Evolutionary conservation across 2,329 filamentous ascomycete genomes (phyloP), one percentile per base, ranked within the genome.

Genomic region (Aspergillus transmontanensis): DNA sequence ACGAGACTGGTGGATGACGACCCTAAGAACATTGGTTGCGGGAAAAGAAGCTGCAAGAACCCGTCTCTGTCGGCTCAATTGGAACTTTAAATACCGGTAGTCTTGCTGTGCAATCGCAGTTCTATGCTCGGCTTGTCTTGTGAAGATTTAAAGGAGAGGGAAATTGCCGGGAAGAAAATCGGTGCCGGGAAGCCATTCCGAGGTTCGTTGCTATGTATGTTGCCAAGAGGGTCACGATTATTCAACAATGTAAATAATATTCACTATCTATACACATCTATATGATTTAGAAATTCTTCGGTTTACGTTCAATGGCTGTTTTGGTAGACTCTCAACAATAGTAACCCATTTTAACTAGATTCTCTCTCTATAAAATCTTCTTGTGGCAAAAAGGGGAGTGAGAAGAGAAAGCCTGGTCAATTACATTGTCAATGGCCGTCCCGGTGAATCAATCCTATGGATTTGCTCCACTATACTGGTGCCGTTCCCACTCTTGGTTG

Each of bases 171-270:
- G 41, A 64, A 57, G 61, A 62, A 56, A 51, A 53, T 65, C 57
- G 61, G 65, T 46, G 53, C 61, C 65, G 63, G 65, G 55, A 61
- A 39, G 50, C 59, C 50, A 50, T 51, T 64, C 64, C 64, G 64
- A 66, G 62, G 64, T 61, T 59, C 56, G 34, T 62, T 63, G 32
- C 43, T 34, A 46, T 26, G 16, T 48, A 23, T 48, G 11, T 39
- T 26, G 50, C 50, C 50, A 53, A 53, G 26, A 34, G 50, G 39
- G 39, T 41, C 39, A 53, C 19, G 50, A 53, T 48, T 26, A 48
- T 57, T 45, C 55, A 28, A 57, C 36, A 32, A 9, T 36, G 41
- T 23, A 21, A 14, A 41, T 41, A 9, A 43, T 43, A 19, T 21
- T 43, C 41, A 21, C 41, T 21, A 21, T 43, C 19, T 43, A 16